phyloP scores from a whole-genome alignment of 2,329 filamentous ascomycete species.

The Biscogniauxia sp. region DNA sequence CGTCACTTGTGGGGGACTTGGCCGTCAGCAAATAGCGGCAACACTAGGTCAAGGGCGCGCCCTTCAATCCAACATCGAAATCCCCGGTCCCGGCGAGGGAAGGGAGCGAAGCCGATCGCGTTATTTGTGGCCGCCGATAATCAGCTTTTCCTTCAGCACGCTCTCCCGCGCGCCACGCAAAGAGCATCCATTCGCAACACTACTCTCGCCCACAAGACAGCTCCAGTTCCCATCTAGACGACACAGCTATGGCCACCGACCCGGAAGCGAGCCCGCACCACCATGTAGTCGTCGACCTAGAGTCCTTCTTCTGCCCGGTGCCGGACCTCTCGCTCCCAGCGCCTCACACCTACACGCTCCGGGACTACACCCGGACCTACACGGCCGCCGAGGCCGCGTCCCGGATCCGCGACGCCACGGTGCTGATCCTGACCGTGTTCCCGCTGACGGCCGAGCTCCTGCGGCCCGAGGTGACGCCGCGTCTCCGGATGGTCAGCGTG shows the following conservation, averaged over 20 bases:
- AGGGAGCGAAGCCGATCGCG: neutral
- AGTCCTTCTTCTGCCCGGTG: constrained; percentile 32
- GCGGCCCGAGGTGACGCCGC: constrained; percentile 10
- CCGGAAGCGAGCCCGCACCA: constrained; percentile 27
- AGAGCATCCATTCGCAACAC: too few species aligned
- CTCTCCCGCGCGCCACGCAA: too few species aligned
- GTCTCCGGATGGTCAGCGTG: constrained; percentile 29
- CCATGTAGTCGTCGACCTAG: constrained; percentile 31
- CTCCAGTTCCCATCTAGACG: too few species aligned
- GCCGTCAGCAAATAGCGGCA: neutral
- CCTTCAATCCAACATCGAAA: neutral
- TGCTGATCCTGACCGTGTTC: constrained; percentile 35
- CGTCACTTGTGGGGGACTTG: neutral
- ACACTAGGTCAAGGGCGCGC: neutral
- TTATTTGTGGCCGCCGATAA: neutral
- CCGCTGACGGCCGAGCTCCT: constrained; percentile 30
- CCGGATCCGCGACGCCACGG: constrained; percentile 35
- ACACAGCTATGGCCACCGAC: constrained; percentile 5
- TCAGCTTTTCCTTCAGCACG: neutral
- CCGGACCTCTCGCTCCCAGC: constrained; percentile 28
- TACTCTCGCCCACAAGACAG: too few species aligned
- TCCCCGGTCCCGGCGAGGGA: too few species aligned
- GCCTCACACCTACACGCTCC: constrained; percentile 32
- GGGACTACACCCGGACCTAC: constrained; percentile 26
- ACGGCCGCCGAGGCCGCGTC: constrained; percentile 24